Percentiles rank a stretch among this genome's conserved stretches.
Evolutionary conservation across 805 yeast genomes (phyloP).

Genomic region (Metschnikowia sp.): DNA sequence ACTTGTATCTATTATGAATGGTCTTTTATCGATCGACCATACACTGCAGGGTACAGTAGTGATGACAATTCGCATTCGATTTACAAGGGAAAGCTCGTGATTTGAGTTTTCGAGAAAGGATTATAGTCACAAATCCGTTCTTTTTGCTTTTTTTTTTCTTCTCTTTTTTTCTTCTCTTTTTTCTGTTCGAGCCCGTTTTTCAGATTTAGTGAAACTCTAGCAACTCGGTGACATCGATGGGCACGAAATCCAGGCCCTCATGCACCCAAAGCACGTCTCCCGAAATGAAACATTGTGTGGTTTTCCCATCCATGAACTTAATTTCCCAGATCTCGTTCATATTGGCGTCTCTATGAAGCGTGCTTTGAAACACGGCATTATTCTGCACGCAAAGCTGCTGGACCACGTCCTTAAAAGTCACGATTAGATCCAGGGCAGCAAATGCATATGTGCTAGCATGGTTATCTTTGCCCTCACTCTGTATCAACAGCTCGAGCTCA

Average conservation of each 20-base stretch:
- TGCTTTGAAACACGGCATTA: slow-evolving; percentile 42
- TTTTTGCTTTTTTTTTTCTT: no score
- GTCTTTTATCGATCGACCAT: no score
- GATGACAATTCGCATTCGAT: no score
- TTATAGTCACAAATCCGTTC: no score
- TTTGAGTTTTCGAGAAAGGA: no score
- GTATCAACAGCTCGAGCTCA: background rate
- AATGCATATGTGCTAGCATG: slow-evolving; percentile 29
- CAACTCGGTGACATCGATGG: slow-evolving; percentile 25
- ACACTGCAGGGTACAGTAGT: no score
- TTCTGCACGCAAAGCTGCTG: slow-evolving; percentile 54
- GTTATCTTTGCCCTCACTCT: background rate
- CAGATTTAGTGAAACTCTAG: background rate
- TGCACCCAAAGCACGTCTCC: slow-evolving; percentile 64
- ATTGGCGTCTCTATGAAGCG: slow-evolving; percentile 22
- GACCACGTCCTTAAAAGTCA: slow-evolving; percentile 64
- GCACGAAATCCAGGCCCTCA: slow-evolving; percentile 34
- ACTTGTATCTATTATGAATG: no score
- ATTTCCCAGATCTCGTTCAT: slow-evolving; percentile 46
- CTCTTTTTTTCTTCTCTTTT: no score
- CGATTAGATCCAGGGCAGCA: slow-evolving; percentile 40
- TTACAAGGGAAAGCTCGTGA: no score
- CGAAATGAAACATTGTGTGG: slow-evolving; percentile 48
- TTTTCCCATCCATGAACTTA: slow-evolving; percentile 28
- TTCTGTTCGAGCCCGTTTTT: background rate